Conservation (phyloP, 108 stramenopile genomes). For the Pseudonitzschia pungens region DNA sequence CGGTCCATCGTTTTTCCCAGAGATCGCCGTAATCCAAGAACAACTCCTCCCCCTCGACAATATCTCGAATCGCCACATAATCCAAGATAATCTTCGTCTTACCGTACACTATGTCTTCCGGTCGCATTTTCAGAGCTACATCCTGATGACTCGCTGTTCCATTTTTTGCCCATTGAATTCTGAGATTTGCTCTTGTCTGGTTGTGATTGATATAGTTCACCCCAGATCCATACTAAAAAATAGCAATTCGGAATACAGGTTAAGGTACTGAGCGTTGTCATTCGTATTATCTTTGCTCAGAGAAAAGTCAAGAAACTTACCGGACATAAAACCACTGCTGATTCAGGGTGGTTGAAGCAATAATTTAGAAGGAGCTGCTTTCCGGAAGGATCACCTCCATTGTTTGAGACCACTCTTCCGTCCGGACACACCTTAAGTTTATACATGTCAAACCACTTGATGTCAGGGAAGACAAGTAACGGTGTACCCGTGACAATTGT, state of each 20-base stretch:
- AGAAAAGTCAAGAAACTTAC: too few species aligned
- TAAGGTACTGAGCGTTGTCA: too few species aligned
- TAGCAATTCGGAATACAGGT: too few species aligned
- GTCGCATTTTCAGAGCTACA: conserved; percentile 33
- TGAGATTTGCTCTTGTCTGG: conserved; percentile 33
- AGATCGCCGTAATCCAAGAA: conserved; percentile 64
- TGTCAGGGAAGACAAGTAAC: conserved; percentile 51
- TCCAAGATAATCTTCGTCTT: conserved; percentile 43
- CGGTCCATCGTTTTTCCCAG: conserved; percentile 57
- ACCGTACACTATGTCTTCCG: conserved; percentile 29
- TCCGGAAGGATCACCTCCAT: conserved; percentile 27
- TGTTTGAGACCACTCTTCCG: conserved; percentile 27
- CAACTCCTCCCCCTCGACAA: conserved; percentile 61
- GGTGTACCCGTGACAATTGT: conserved; percentile 55
- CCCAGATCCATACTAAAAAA: conserved; percentile 41
- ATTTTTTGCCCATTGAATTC: conserved; percentile 40
- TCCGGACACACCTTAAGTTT: conserved; percentile 26
- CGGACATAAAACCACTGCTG: conserved; percentile 62
- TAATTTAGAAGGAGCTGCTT: conserved; percentile 71
- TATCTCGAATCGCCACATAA: conserved; percentile 54
- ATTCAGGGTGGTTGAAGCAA: conserved; percentile 65
- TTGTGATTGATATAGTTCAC: conserved; percentile 68
- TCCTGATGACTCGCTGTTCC: conserved; percentile 44
- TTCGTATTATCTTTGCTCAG: too few species aligned
- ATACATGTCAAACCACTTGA: conserved; percentile 40